These are phyloP conservation scores for Mycena belliarum DNA, from an alignment of 768 basidiomycete genomes.

Conservation along the genomic window DNA sequence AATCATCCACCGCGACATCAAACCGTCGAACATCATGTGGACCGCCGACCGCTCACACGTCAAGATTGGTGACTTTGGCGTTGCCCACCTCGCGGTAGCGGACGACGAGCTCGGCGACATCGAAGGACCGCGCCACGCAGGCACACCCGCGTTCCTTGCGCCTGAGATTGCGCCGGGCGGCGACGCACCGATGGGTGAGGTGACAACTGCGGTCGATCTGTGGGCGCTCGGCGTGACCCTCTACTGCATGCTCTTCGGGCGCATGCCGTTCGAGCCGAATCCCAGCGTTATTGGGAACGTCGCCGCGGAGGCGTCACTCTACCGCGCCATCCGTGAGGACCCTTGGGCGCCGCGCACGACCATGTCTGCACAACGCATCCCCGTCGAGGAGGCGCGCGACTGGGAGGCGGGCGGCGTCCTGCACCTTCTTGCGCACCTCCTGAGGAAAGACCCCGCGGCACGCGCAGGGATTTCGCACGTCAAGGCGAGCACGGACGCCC, in stretches of 20 bases:
- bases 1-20: constrained; percentile 99
- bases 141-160: constrained; percentile 94
- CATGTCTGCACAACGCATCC: constrained; percentile 5
- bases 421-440: not conserved
- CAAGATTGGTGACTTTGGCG: constrained; percentile 98
- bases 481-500: constrained; percentile 9
- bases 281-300: not conserved
- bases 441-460: constrained; percentile 1
- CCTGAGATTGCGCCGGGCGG: constrained; percentile 75
- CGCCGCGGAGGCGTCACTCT: constrained; percentile 8
- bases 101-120: constrained; percentile 68
- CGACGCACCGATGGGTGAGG: constrained; percentile 35
- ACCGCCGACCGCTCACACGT: constrained; percentile 82
- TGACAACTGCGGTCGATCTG: constrained; percentile 93
- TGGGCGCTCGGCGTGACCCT: constrained; percentile 98
- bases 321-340: constrained; percentile 14
- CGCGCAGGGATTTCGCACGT: constrained; percentile 6
- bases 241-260: constrained; percentile 91
- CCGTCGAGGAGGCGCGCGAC: not conserved
- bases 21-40: constrained; percentile 96
- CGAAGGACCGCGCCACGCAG: constrained; percentile 81
- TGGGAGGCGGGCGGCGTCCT: constrained; percentile 5
- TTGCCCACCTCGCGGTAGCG: constrained; percentile 86
- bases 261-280: constrained; percentile 64
- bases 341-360: not conserved